Conservation (phyloP, 129 eudicot genomes). For the Lactuca sativa region DNA sequence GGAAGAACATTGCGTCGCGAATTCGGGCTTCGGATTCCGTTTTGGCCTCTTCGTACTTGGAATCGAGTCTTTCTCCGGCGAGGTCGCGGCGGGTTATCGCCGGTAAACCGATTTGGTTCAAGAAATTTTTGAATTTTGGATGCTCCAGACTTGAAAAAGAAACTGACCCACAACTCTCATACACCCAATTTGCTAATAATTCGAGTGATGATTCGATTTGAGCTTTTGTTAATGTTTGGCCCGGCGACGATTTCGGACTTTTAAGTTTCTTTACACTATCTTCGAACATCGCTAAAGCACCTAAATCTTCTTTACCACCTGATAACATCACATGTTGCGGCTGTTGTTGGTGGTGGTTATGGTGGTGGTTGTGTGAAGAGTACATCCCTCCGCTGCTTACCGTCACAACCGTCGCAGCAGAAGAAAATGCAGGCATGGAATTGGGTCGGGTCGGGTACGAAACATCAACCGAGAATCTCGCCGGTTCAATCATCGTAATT, state of each 20-base stretch:
- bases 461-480: constrained; percentile 46
- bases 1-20: constrained; percentile 89
- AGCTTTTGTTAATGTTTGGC: constrained; percentile 57
- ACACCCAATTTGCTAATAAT: constrained; percentile 80
- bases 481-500: constrained; percentile 51
- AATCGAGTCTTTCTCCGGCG: constrained; percentile 65
- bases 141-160: constrained; percentile 83
- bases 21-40: constrained; percentile 71
- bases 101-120: constrained; percentile 77
- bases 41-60: constrained; percentile 63
- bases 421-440: constrained; percentile 29
- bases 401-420: constrained; percentile 28
- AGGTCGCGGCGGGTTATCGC: constrained; percentile 55
- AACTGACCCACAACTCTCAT: constrained; percentile 79
- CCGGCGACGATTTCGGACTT: constrained; percentile 75
- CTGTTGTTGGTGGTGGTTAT: constrained; percentile 33
- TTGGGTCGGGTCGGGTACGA: constrained; percentile 39
- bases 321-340: constrained; percentile 56
- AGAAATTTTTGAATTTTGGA: constrained; percentile 72
- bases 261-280: constrained; percentile 89
- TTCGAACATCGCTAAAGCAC: constrained; percentile 83
- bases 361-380: constrained; percentile 12
- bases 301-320: constrained; percentile 90
- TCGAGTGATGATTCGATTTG: constrained; percentile 75
- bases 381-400: constrained; percentile 29